phyloP scores from a whole-genome alignment of 2,329 filamentous ascomycete species.

The Fusarium poae region DNA sequence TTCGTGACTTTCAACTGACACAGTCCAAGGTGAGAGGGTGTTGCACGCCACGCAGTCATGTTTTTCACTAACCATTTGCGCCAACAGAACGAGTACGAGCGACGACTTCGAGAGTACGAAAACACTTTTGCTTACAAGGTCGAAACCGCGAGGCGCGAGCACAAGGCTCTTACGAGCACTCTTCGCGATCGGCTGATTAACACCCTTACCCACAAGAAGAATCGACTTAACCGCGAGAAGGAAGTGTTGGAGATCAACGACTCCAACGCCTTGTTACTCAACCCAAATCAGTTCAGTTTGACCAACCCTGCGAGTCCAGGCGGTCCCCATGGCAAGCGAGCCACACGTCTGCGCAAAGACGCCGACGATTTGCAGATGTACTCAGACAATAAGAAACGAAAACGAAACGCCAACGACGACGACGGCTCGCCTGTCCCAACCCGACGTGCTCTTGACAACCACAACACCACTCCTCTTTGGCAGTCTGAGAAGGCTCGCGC shows the following conservation, averaged over 20 bases:
- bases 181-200: conserved; percentile 77
- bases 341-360: conserved; percentile 71
- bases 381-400: conserved; percentile 71
- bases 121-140: conserved; percentile 72
- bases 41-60: conserved; percentile 3
- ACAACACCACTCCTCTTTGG: conserved; percentile 72
- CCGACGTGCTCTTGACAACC: conserved; percentile 67
- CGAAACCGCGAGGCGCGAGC: conserved; percentile 73
- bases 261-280: conserved; percentile 73
- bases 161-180: conserved; percentile 69
- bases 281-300: conserved; percentile 76
- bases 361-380: conserved; percentile 69
- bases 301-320: conserved; percentile 74
- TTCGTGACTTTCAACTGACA: conserved; percentile 85
- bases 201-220: conserved; percentile 73
- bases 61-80: conserved; percentile 30
- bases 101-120: conserved; percentile 70
- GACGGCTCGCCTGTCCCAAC: conserved; percentile 73
- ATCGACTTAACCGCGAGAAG: conserved; percentile 73
- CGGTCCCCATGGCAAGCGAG: conserved; percentile 72
- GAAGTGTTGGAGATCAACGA: conserved; percentile 77
- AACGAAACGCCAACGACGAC: conserved; percentile 70
- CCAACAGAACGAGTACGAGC: conserved; percentile 71
- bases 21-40: conserved; percentile 77
- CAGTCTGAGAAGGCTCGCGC: conserved; percentile 69